Evolutionary conservation across 106 monocot species (phyloP), one percentile per base, ranked within the genome.

Genomic region (Amphibolis antarctica): DNA sequence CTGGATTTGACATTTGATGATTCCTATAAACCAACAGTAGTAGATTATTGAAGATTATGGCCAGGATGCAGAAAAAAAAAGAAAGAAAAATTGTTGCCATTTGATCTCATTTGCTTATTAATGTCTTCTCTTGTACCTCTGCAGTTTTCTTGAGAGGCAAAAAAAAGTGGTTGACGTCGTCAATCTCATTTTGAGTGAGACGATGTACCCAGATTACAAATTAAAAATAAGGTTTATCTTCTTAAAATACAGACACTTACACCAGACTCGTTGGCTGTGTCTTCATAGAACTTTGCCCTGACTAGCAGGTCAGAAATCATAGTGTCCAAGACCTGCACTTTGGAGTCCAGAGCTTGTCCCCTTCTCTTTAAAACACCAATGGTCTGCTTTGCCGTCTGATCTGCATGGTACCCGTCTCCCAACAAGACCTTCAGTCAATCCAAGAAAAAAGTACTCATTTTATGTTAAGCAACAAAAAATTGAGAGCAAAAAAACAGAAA

Each of bases 381-480:
- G 6, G 91, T 91, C 60, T 98, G 98, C 75, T 83, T 98, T 5
- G 98, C 79, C 11, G 76, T 85, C 49, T 87, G 73, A 28, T 98
- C 98, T 9, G 73, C 85, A 66, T 85, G 83, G 63, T 98, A 98
- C 9, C 85, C 79, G 63, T 98, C 98, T 1, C 98, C 98, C 66
- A 98, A 67, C 62, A 98, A 59, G 42, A 98, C 96, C 96, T 98
- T 80, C 45, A 68, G 36, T 7, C 44, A 29, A 65, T 9, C 13
- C 42, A 21, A 56, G 45, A 50, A 29, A 46, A 10, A 47, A 30
- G 24, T 18, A 12, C 17, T 12, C 28, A 17, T n/a, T 19, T 23
- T 21, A 64, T 9, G 10, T 53, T 5, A 44, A 9, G 45, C 21
- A 22, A 55, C 55, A 21, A 10, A 6, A n/a, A 53, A 29, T n/a